Evolutionary conservation across 2,329 filamentous ascomycete species (phyloP), one percentile per base, ranked within the genome.

Genomic region (Paramyrothecium sp.): DNA sequence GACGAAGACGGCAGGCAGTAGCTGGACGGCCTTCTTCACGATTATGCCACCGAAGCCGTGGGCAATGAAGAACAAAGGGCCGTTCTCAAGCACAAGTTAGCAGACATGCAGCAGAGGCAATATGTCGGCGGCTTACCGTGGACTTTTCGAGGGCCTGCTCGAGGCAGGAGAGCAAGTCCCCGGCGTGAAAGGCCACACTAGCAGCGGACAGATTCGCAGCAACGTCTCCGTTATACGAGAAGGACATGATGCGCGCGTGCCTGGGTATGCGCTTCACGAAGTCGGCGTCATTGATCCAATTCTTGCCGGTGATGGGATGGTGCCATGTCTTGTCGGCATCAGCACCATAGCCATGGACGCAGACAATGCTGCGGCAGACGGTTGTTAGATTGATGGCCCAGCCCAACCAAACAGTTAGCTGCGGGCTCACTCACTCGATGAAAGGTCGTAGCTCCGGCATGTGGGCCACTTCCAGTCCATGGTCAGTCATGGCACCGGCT

Each of bases 11-110:
- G 47, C n/a, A 8, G 53, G 54, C 21, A 57, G 56, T 17, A 61
- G 22, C 21, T 59, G 54, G 22, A 61, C 47, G 20, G 59, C 59
- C 59, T 65, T 67, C 33, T 67, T 67, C 5, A 66, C 59, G 11
- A 67, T 62, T 23, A 53, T 55, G 3, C 65, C 65, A 10, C 65
- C 65, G 20, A 67, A 61, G 1, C 65, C 65, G 51, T 67, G 65
- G 2, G 63, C 64, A 34, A 67, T 47, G 56, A 67, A 66, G 52
- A 65, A 56, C 2, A 65, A 52, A 2, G 64, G 62, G 3, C 58
- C 54, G 17, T 57, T 60, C 64, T 65, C 8, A 20, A 38, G n/a
- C n/a, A 17, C 13, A 1, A 7, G 22, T 58, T 12, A 59, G 55
- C 20, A 53, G 22, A n/a, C n/a, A n/a, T n/a, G n/a, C n/a, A n/a